These are phyloP conservation scores for Venturia nashicola DNA, from an alignment of 2,329 filamentous ascomycete species.

Conservation along the genomic window DNA sequence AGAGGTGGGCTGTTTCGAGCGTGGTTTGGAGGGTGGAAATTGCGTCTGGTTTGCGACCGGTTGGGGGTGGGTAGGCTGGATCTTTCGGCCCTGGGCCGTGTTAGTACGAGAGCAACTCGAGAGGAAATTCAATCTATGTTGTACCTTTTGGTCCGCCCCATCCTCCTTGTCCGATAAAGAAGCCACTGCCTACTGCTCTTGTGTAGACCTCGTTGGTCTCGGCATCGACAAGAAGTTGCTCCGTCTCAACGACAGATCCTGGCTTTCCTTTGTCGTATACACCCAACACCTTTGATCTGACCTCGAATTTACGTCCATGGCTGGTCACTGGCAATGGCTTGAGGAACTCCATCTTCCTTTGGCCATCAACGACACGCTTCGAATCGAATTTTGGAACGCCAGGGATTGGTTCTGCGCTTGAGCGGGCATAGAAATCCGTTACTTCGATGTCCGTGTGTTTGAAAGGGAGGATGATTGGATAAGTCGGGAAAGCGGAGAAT, in stretches of 20 bases:
- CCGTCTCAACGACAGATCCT: constrained; percentile 68
- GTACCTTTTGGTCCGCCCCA: constrained; percentile 85
- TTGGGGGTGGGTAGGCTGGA: constrained; percentile 64
- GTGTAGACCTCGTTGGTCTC: constrained; percentile 58
- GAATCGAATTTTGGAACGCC: constrained; percentile 66
- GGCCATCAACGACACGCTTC: constrained; percentile 66
- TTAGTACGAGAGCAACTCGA: not conserved
- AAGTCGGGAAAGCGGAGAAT: constrained; percentile 82
- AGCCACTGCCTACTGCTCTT: constrained; percentile 56
- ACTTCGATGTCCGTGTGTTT: constrained; percentile 66
- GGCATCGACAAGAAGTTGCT: constrained; percentile 64
- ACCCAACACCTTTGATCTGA: constrained; percentile 65
- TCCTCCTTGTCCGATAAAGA: constrained; percentile 67
- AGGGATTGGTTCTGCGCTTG: constrained; percentile 55
- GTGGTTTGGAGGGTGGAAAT: constrained; percentile 60
- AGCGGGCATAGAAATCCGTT: constrained; percentile 69
- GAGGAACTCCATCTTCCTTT: constrained; percentile 66
- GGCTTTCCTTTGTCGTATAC: constrained; percentile 86
- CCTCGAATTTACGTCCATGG: constrained; percentile 60
- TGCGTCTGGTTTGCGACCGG: constrained; percentile 57
- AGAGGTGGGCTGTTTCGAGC: constrained; percentile 48
- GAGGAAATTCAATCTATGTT: constrained; percentile 3
- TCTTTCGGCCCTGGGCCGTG: constrained; percentile 46
- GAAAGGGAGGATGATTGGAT: constrained; percentile 73
- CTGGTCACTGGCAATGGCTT: constrained; percentile 64